Conservation (phyloP, 2,329 filamentous ascomycete species). For the Fusarium oligoseptatum region DNA sequence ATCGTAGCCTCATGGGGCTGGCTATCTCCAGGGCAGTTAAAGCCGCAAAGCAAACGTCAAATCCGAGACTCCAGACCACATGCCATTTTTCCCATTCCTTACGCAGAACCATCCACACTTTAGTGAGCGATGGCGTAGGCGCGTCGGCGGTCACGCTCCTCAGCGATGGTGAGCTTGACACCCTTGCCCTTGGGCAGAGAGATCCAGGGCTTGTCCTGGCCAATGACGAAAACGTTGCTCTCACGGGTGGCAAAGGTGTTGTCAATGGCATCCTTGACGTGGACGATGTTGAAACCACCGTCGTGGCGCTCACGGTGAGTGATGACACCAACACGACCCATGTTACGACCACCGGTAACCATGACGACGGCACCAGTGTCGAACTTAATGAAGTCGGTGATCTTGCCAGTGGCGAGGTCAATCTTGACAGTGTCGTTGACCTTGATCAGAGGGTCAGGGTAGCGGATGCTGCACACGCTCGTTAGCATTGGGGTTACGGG, state of each 20-base stretch:
- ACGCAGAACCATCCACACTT: constrained; percentile 47
- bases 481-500: constrained; percentile 56
- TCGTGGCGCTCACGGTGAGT: constrained; percentile 99
- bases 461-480: constrained; percentile 83
- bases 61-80: constrained; percentile 58
- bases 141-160: constrained; percentile 98
- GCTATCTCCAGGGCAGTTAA: constrained; percentile 52
- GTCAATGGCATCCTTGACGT: constrained; percentile 99
- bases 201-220: constrained; percentile 98
- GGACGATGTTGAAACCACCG: constrained; percentile 99
- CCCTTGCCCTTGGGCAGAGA: constrained; percentile 99
- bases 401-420: constrained; percentile 96
- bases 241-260: constrained; percentile 99
- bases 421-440: constrained; percentile 99
- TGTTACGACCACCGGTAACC: constrained; percentile 99
- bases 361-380: constrained; percentile 98
- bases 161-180: constrained; percentile 99
- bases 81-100: constrained; percentile 50
- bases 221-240: constrained; percentile 99
- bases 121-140: constrained; percentile 70
- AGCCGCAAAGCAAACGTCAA: constrained; percentile 54
- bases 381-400: constrained; percentile 98
- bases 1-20: constrained; percentile 52
- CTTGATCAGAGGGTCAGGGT: constrained; percentile 98
- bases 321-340: constrained; percentile 99